Evolutionary conservation across 352 stramenopile genomes (phyloP), one percentile per base, ranked within the genome.

Genomic region (Aphanomyces astaci): DNA sequence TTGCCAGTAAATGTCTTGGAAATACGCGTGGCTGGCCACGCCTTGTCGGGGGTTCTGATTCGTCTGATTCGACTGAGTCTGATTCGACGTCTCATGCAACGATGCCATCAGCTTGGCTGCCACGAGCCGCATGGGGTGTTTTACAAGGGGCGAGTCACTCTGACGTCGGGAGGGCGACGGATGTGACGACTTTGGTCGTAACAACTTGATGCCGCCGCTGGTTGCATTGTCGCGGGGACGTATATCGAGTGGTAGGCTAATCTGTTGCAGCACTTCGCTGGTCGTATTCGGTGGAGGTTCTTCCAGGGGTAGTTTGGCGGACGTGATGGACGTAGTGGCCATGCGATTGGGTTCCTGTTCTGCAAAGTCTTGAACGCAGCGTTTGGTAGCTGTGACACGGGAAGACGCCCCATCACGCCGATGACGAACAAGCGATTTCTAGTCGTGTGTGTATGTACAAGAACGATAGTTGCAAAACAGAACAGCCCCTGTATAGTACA

Each of bases 81-180:
- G 36, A 54, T 55, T 64, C 60, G 4, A 2, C 13, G 0, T 53
- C n/a, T 36, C 10, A 5, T 10, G 56, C 43, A 66, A 39, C 33
- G 48, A 45, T 10, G 30, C 30, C 4, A 55, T 4, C 5, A 66
- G 27, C 30, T 57, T 17, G 10, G 33, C 15, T 7, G 48, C 60
- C 9, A 66, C n/a, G 15, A 66, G 33, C 24, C 60, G 43, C 48
- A 49, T 66, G 11, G 60, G 60, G 30, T 66, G 60, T 25, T 66
- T 66, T 13, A 66, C 60, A 17, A 66, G 33, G 0, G 57, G 33
- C 13, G 57, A 54, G 15, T 33, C 19, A 17, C 19, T n/a, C n/a
- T n/a, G n/a, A n/a, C n/a, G n/a, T n/a, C n/a, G n/a, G n/a, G n/a
- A n/a, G n/a, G n/a, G n/a, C n/a, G n/a, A n/a, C n/a, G n/a, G n/a